Conservation (phyloP, 2,329 filamentous ascomycete species). For the Pseudocercospora pini-densiflorae region DNA sequence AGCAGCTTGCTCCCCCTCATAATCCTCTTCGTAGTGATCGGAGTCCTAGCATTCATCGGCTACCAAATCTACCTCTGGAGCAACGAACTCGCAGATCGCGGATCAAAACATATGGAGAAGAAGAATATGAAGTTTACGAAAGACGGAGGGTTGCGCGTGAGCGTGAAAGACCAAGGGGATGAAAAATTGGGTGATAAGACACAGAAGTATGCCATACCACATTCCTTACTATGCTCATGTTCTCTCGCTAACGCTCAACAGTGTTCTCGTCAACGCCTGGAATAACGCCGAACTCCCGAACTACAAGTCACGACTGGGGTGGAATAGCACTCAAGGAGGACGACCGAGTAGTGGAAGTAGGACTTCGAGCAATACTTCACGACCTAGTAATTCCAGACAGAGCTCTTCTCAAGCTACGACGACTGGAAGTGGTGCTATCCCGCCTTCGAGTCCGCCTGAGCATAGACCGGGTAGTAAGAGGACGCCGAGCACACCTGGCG, state of each 20-base stretch:
- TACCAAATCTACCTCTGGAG: constrained; percentile 74
- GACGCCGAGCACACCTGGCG: constrained; percentile 22
- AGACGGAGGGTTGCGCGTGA: constrained; percentile 72
- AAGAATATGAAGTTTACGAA: constrained; percentile 78
- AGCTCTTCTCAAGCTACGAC: not conserved
- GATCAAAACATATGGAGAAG: constrained; percentile 72
- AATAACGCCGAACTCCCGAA: constrained; percentile 45
- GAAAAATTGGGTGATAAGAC: constrained; percentile 76
- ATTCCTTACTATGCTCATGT: no score
- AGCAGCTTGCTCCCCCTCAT: not conserved
- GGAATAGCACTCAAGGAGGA: constrained; percentile 31
- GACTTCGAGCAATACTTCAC: not conserved
- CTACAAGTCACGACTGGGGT: constrained; percentile 43
- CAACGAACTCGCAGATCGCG: constrained; percentile 67
- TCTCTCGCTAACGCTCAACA: constrained; percentile 16
- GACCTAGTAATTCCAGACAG: constrained; percentile 2
- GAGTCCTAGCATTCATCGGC: constrained; percentile 64
- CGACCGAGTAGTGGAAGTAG: not conserved
- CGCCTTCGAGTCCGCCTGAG: constrained; percentile 10
- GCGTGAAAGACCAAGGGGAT: constrained; percentile 68
- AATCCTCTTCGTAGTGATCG: constrained; percentile 60
- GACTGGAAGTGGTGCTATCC: not conserved
- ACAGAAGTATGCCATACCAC: constrained; percentile 55
- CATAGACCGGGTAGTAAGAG: constrained; percentile 19
- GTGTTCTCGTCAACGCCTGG: constrained; percentile 57